Evolutionary conservation across 2,329 filamentous ascomycete species (phyloP).

Genomic region (Aspergillus pseudoglaucus): DNA sequence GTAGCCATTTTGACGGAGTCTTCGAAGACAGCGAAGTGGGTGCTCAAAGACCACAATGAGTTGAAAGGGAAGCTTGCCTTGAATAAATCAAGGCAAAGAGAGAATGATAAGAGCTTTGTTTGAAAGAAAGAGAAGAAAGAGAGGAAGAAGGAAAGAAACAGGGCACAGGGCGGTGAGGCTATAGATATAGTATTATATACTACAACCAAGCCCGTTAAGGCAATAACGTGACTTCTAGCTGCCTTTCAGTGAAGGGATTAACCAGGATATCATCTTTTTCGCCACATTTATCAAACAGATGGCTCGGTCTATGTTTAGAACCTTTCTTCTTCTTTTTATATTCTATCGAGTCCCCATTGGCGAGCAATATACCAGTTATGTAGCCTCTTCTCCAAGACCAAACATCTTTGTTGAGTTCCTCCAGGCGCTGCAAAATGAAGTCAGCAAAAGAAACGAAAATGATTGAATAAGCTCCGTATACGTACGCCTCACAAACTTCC

Average conservation of each 20-base stretch:
- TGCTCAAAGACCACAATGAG: neutral
- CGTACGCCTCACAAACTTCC: slow-evolving; percentile 73
- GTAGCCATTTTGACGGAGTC: neutral
- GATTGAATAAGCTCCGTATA: slow-evolving; percentile 13
- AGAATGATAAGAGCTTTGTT: neutral
- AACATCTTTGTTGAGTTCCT: slow-evolving; percentile 75
- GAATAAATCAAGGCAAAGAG: neutral
- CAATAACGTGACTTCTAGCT: neutral
- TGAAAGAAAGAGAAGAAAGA: neutral
- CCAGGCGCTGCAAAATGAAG: slow-evolving; percentile 53
- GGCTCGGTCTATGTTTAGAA: no score
- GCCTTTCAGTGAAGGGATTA: no score
- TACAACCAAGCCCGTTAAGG: neutral
- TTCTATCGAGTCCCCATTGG: no score
- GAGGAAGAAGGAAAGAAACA: neutral
- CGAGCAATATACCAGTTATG: no score
- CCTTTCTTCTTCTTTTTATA: no score
- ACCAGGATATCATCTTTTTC: no score
- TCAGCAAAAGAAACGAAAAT: slow-evolving; percentile 15
- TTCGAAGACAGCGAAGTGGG: neutral
- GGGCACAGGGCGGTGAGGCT: neutral
- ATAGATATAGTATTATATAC: neutral
- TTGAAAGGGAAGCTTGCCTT: neutral
- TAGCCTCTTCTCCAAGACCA: slow-evolving; percentile 51
- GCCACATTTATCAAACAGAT: no score